Base-by-base conservation (phyloP, 2,329 filamentous ascomycete genomes). In the Penicillium glabrum region DNA sequence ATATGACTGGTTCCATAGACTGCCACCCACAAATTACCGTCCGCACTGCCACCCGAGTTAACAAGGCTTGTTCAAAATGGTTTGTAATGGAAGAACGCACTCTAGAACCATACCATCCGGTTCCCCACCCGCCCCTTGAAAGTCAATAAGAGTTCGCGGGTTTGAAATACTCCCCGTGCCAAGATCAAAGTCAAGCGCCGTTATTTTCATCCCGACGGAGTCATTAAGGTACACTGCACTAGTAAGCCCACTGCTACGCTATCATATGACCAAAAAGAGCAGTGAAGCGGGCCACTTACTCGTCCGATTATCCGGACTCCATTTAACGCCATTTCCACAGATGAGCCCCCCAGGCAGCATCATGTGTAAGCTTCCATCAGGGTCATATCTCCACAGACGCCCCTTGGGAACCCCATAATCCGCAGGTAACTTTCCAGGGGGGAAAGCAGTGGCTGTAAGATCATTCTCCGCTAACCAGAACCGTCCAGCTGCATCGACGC, bases 51-150 rank as follows among this genome's bases (percentile, higher is more conserved):
- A 43, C 35, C 11, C 16, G 10, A 23, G 14, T 52, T 50, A 54
- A 49, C 11, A 27, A 16, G 8, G 16, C 2, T 31, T 27, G 39
- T 21, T 26, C 13, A 27, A 10, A 37, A 7, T 14, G 26, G 11
- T n/a, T 46, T 5, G 39, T 31, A 37, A 10, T 33, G 5, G 13
- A n/a, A 14, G 1, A 33, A 56, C 8, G 53, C 64, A 75, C 72
- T 75, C 74, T 11, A 74, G 58, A 7, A 76, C 71, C 70, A 75
- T 73, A 3, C 74, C 73, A 62, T 77, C 73, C 3, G 72, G 72
- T 54, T 75, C 70, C 14, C 67, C 72, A 53, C 53, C 67, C 2
- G 61, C 66, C 5, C 47, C 56, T 27, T 64, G 56, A 45, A 67
- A 61, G 47, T 72, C 68, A 43, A 72, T 62, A 14, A 71, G 56